Base-by-base conservation (phyloP, 1,284 basidiomycete genomes). In the Austroboletus rostrupii region DNA sequence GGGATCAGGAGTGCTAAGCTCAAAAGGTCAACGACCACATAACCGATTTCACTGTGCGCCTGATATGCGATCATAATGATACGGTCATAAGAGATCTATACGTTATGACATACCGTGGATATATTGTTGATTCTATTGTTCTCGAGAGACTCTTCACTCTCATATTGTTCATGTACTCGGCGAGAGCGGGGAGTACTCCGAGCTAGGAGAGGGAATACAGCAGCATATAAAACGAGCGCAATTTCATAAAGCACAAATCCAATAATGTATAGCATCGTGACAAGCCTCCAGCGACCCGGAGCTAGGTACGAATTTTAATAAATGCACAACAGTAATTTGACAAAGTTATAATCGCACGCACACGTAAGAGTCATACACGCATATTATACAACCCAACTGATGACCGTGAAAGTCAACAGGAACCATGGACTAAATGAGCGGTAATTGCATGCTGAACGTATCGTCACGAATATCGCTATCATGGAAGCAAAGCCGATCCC, bases 81-180 rank as follows among this genome's bases (percentile, higher is more conserved):
- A 28, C n/a, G 17, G 6, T 14, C n/a, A 4, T 37, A 3, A 26
- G 19, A 35, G 17, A 20, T 13, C n/a, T 10, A 21, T 38, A 21
- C 11, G 3, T 17, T 5, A 13, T 9, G 7, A 61, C 79, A 55
- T 49, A 92, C 86, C 14, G 89, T 91, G 57, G 85, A 85, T 56
- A 90, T 88, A 59, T 94, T 94, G 60, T 86, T 87, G 53, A 94
- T 87, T 47, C 86, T 73, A 60, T 91, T 93, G 73, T 90, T 88
- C 70, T 91, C 84, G 46, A 93, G 62, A 48, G 83, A 87, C 61
- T 92, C 90, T 60, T 90, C 86, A 5, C 61, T 60, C 60, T 90
- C 88, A 53, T 80, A 80, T 61, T 77, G 78, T 50, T 78, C 77
- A 43, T 78, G 73, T 6, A 89, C 68, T 9, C 65, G 66, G 19